Conservation (phyloP, 306 rosid species). For the Canavalia gladiata region DNA sequence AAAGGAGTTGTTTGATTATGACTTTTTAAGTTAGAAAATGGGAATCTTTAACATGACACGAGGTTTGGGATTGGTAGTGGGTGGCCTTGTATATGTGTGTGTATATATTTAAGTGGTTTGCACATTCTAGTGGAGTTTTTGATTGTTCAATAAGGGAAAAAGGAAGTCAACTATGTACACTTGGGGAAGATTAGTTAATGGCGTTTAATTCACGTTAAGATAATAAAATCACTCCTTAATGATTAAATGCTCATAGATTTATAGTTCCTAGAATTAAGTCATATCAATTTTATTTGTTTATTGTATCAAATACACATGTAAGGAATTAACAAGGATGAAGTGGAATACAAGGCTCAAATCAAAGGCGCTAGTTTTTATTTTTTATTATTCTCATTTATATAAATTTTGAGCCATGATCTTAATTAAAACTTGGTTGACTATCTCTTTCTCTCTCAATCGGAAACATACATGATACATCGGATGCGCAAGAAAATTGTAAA, state of each 20-base stretch:
- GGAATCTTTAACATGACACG: conserved; percentile 47
- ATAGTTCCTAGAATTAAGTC: conserved; percentile 35
- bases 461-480: no score
- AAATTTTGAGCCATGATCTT: background rate
- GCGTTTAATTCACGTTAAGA: conserved; percentile 5
- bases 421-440: background rate
- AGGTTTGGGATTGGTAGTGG: conserved; percentile 45
- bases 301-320: background rate
- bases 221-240: conserved; percentile 6
- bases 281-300: conserved; percentile 16
- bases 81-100: conserved; percentile 39
- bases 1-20: conserved; percentile 45
- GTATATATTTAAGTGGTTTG: conserved; percentile 45
- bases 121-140: conserved; percentile 41
- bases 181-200: conserved; percentile 34
- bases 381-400: background rate
- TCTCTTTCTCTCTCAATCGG: background rate
- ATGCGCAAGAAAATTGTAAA: background rate
- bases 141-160: conserved; percentile 26
- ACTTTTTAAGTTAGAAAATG: conserved; percentile 37
- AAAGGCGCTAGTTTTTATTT: background rate
- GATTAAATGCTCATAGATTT: conserved; percentile 34
- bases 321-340: conserved; percentile 47
- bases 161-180: conserved; percentile 45
- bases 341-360: conserved; percentile 36